Percentiles rank a stretch among this genome's conserved stretches.
Evolutionary conservation across 176 grass and related monocot genomes (phyloP).

Genomic region (Oryza meridionalis): DNA sequence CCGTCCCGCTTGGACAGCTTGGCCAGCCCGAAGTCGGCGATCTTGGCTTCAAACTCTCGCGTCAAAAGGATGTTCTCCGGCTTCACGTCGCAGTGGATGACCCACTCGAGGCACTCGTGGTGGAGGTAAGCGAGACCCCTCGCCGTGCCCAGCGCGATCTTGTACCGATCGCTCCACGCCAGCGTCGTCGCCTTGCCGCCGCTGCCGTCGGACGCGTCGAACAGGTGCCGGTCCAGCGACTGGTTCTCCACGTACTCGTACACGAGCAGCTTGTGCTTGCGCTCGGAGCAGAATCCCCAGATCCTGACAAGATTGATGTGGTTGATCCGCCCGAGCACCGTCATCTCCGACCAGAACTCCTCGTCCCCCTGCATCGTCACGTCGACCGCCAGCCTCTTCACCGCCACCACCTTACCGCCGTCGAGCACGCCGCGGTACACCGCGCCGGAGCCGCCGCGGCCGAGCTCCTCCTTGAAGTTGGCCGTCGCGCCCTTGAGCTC

Average conservation of each 20-base stretch:
- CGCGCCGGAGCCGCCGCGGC: slow-evolving; percentile 38
- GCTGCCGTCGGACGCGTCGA: background rate
- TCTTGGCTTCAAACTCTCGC: slow-evolving; percentile 69
- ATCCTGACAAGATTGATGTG: slow-evolving; percentile 72
- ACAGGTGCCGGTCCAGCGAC: slow-evolving; percentile 65
- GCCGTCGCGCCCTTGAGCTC: slow-evolving; percentile 51
- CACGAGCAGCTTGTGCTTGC: slow-evolving; percentile 52
- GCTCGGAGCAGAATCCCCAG: slow-evolving; percentile 60
- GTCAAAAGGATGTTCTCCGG: slow-evolving; percentile 74
- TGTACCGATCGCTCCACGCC: slow-evolving; percentile 54
- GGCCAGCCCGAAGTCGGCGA: slow-evolving; percentile 71
- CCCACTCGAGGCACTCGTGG: slow-evolving; percentile 79
- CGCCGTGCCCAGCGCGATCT: slow-evolving; percentile 61
- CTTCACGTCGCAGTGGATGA: slow-evolving; percentile 82
- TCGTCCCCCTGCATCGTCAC: slow-evolving; percentile 42
- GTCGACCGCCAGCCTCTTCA: slow-evolving; percentile 47
- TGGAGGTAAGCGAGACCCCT: slow-evolving; percentile 75
- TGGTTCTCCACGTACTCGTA: slow-evolving; percentile 61
- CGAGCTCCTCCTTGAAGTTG: slow-evolving; percentile 65
- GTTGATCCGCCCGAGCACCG: slow-evolving; percentile 62
- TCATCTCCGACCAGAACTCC: slow-evolving; percentile 68
- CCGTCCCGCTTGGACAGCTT: slow-evolving; percentile 56
- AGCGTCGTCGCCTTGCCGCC: background rate
- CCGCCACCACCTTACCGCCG: slow-evolving; percentile 51
- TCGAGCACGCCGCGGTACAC: slow-evolving; percentile 61